Conservation (phyloP, 768 basidiomycete genomes). For the Mycena crocata region DNA sequence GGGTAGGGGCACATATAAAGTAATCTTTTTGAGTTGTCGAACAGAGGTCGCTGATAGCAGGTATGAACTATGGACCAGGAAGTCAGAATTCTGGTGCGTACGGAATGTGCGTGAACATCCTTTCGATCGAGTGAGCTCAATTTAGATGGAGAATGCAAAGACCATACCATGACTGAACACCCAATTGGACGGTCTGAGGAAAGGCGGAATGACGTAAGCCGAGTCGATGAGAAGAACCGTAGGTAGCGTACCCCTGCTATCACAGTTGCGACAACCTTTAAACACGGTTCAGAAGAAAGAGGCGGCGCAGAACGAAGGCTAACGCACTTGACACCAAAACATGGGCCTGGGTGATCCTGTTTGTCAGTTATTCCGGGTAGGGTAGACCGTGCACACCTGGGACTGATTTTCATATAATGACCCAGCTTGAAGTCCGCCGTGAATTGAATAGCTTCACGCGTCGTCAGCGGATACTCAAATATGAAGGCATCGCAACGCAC, state of each 20-base stretch:
- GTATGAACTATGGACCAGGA: neutral
- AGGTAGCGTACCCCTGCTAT: conserved; percentile 59
- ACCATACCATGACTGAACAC: conserved; percentile 69
- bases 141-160: conserved; percentile 5
- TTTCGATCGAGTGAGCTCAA: conserved; percentile 30
- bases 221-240: neutral
- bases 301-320: neutral
- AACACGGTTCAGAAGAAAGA: neutral
- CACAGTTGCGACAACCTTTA: conserved; percentile 62
- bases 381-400: conserved; percentile 71
- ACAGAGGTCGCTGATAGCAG: conserved; percentile 58
- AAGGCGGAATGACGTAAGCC: neutral
- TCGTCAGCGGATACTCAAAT: conserved; percentile 33
- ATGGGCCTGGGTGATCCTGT: conserved; percentile 54
- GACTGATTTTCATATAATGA: conserved; percentile 75
- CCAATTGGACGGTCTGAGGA: conserved; percentile 66
- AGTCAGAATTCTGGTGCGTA: conserved; percentile 41
- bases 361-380: neutral
- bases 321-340: conserved; percentile 70
- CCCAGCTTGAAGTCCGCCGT: conserved; percentile 83
- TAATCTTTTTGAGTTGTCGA: conserved; percentile 54
- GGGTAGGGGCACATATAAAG: conserved; percentile 63
- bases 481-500: conserved; percentile 30
- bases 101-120: conserved; percentile 74
- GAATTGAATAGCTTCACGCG: conserved; percentile 69